A percentile compares a stretch with the other conserved stretches of the same genome.
Evolutionary conservation across 805 yeast genomes (phyloP).

Genomic region (Pachysolen tannophilus): DNA sequence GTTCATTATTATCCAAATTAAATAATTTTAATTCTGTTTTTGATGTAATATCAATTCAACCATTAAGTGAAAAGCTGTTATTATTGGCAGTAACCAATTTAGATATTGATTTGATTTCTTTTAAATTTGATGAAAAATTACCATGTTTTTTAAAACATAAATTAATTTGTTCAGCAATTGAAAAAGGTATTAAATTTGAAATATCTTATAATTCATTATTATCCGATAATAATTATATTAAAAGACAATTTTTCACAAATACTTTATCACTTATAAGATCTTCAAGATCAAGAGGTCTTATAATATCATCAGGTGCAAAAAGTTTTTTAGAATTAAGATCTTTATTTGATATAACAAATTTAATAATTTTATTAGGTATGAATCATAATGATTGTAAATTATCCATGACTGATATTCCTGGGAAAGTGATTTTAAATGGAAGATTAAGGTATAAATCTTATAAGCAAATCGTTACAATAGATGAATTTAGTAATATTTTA

Average conservation of each 20-base stretch:
- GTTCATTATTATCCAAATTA: conserved; percentile 47
- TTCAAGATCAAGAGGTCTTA: conserved; percentile 70
- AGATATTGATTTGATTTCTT: conserved; percentile 76
- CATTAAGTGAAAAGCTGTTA: conserved; percentile 71
- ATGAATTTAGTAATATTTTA: conserved; percentile 21
- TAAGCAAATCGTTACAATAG: conserved; percentile 65
- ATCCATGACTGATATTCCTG: conserved; percentile 52
- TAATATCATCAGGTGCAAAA: conserved; percentile 70
- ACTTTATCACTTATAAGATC: conserved; percentile 71
- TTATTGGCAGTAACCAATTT: conserved; percentile 65
- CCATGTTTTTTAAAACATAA: conserved; percentile 81
- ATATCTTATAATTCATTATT: conserved; percentile 57
- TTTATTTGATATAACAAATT: conserved; percentile 57
- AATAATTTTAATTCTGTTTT: conserved; percentile 35
- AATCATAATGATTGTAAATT: conserved; percentile 52
- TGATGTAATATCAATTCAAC: conserved; percentile 79
- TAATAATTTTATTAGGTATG: conserved; percentile 65
- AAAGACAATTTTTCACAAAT: conserved; percentile 64
- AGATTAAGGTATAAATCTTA: conserved; percentile 64
- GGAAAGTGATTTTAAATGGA: conserved; percentile 63
- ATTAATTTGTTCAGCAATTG: conserved; percentile 73
- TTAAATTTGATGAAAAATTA: conserved; percentile 55
- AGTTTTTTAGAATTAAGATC: conserved; percentile 53
- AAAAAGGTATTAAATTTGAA: conserved; percentile 78
- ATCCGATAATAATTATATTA: conserved; percentile 18